Percentiles rank a stretch among this genome's conserved stretches.
Conservation (phyloP, 352 stramenopile species). For the Globisporangium radiosum region DNA sequence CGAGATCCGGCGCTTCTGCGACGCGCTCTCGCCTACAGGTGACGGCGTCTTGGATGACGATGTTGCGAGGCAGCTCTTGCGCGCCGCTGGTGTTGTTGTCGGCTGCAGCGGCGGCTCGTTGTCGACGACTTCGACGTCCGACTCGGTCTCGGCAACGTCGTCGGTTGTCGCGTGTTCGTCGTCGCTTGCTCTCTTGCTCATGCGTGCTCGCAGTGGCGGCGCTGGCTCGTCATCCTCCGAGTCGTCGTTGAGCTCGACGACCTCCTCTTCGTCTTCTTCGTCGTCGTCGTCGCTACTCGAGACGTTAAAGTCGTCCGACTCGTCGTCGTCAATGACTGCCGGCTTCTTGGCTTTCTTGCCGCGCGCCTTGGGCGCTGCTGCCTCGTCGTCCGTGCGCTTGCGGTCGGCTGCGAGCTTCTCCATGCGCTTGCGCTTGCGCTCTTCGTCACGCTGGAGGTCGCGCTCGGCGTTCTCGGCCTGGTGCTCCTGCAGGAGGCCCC, state of each 20-base stretch:
- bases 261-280: constrained; percentile 18
- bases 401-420: constrained; percentile 50
- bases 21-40: background rate
- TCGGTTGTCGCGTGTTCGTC: constrained; percentile 17
- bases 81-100: background rate
- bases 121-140: constrained; percentile 9
- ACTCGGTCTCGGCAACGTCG: constrained; percentile 8
- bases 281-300: constrained; percentile 26
- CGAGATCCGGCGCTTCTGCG: constrained; percentile 13
- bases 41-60: background rate
- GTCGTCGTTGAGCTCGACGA: constrained; percentile 7
- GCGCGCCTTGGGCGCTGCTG: constrained; percentile 17
- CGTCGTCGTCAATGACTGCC: constrained; percentile 39
- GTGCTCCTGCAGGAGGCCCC: constrained; percentile 89
- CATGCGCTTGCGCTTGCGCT: constrained; percentile 65
- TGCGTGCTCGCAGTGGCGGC: constrained; percentile 1
- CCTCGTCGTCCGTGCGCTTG: constrained; percentile 18
- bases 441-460: constrained; percentile 60
- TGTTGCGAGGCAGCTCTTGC: background rate
- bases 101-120: constrained; percentile 4
- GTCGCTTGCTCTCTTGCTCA: constrained; percentile 18
- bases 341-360: constrained; percentile 25
- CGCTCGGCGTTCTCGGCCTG: constrained; percentile 75
- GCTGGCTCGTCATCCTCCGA: background rate
- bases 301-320: constrained; percentile 30